Evolutionary conservation across 768 basidiomycete species (phyloP).

Genomic region (Lactarius quietus): DNA sequence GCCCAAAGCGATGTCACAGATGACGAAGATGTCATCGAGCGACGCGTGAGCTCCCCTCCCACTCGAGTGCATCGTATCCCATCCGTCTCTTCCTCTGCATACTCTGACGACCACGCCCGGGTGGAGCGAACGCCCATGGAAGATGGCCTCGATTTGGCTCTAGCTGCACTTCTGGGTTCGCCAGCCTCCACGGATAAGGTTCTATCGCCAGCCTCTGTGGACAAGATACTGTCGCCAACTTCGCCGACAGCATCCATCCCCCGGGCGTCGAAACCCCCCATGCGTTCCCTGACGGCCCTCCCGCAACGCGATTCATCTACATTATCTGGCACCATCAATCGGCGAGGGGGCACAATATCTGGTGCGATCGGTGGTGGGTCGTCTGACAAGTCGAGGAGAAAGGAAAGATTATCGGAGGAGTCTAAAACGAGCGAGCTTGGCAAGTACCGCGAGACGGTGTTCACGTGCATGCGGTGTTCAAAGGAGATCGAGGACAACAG

Average conservation of each 20-base stretch:
- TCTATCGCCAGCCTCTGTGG: slow-evolving; percentile 29
- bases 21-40: slow-evolving; percentile 28
- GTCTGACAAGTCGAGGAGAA: slow-evolving; percentile 21
- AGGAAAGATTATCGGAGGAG: slow-evolving; percentile 31
- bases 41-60: slow-evolving; percentile 26
- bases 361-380: slow-evolving; percentile 30
- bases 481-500: slow-evolving; percentile 71
- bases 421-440: slow-evolving; percentile 11
- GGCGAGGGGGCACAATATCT: slow-evolving; percentile 31
- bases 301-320: slow-evolving; percentile 35
- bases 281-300: slow-evolving; percentile 51
- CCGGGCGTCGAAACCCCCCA: slow-evolving; percentile 47
- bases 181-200: slow-evolving; percentile 30
- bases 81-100: slow-evolving; percentile 32
- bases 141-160: slow-evolving; percentile 39
- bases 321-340: slow-evolving; percentile 28
- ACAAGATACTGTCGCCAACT: slow-evolving; percentile 36
- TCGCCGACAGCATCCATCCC: slow-evolving; percentile 36
- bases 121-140: slow-evolving; percentile 1
- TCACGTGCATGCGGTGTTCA: slow-evolving; percentile 62
- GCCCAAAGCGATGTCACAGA: slow-evolving; percentile 29
- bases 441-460: slow-evolving; percentile 13
- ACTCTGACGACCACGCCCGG: slow-evolving; percentile 27
- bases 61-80: slow-evolving; percentile 29
- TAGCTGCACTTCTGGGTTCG: slow-evolving; percentile 45